Conservation (phyloP, 2,329 filamentous ascomycete species). For the Alternaria gaisen region DNA sequence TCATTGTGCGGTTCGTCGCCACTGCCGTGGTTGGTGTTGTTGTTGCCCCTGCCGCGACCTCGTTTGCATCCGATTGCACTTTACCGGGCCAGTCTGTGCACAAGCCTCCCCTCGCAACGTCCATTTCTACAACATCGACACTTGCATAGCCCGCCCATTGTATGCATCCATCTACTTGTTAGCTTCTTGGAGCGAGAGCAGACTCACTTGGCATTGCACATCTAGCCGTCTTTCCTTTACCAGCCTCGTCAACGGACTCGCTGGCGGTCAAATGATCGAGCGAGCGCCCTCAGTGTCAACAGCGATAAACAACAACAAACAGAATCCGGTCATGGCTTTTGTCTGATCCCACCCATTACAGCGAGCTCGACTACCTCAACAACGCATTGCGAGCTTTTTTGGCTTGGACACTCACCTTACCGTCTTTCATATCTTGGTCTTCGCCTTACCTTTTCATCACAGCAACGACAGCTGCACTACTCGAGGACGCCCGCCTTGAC, state of each 20-base stretch:
- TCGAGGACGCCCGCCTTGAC: constrained; percentile 16
- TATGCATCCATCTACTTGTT: constrained; percentile 47
- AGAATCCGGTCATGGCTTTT: constrained; percentile 28
- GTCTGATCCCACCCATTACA: constrained; percentile 18
- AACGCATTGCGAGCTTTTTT: constrained; percentile 26
- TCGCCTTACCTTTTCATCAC: constrained; percentile 22
- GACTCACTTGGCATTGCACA: constrained; percentile 36
- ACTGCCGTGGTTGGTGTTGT: constrained; percentile 20
- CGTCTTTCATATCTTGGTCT: constrained; percentile 35
- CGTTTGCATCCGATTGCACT: constrained; percentile 33
- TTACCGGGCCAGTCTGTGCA: constrained; percentile 32
- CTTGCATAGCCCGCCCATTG: constrained; percentile 30
- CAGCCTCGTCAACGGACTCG: constrained; percentile 30
- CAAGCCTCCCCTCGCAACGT: constrained; percentile 10
- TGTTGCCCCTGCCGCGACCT: constrained; percentile 29
- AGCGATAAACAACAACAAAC: constrained; percentile 33
- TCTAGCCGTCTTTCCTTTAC: constrained; percentile 43
- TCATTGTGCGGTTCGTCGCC: constrained; percentile 19
- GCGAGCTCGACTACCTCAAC: constrained; percentile 24
- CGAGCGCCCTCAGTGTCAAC: constrained; percentile 28
- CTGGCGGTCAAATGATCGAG: constrained; percentile 22
- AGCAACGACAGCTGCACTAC: constrained; percentile 15
- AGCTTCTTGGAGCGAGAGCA: constrained; percentile 43
- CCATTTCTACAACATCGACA: constrained; percentile 15
- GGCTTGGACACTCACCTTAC: constrained; percentile 31